phyloP scores from a whole-genome alignment of 148 eudicot genomes.

The Rhododendron ovatum region DNA sequence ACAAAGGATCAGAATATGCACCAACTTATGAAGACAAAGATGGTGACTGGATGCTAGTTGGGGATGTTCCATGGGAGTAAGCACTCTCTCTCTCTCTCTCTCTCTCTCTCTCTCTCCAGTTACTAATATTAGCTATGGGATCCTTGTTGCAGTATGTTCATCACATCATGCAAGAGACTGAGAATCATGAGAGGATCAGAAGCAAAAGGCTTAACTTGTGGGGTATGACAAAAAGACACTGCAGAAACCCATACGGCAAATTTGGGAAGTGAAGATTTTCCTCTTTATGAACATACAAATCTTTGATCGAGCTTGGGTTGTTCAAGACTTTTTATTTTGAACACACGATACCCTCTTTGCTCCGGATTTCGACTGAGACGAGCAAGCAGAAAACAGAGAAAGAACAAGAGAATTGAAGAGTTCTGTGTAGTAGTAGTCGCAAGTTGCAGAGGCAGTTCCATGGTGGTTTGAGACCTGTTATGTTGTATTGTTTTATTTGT shows the following conservation, averaged over 20 bases:
- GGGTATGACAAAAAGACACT: slow-evolving; percentile 15
- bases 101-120: not conserved
- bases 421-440: not conserved
- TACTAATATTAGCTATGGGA: not conserved
- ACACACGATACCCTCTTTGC: slow-evolving; percentile 12
- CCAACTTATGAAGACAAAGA: slow-evolving; percentile 74
- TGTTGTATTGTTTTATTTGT: slow-evolving; percentile 20
- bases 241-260: not conserved
- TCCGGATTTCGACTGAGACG: slow-evolving; percentile 11
- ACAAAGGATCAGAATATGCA: slow-evolving; percentile 53
- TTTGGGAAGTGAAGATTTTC: slow-evolving; percentile 13
- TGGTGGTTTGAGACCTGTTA: slow-evolving; percentile 20
- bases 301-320: slow-evolving; percentile 29
- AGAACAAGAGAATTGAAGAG: not conserved
- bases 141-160: slow-evolving; percentile 45
- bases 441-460: slow-evolving; percentile 21
- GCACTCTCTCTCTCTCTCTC: slow-evolving; percentile 17
- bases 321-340: slow-evolving; percentile 20
- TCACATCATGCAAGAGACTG: slow-evolving; percentile 50
- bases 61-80: slow-evolving; percentile 69
- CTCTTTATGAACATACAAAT: slow-evolving; percentile 1
- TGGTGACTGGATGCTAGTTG: slow-evolving; percentile 71
- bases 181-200: slow-evolving; percentile 63
- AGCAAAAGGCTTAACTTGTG: slow-evolving; percentile 39
- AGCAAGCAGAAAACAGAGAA: slow-evolving; percentile 1